Conservation (phyloP, 768 basidiomycete genomes). For the Naematelia aurantialba region DNA sequence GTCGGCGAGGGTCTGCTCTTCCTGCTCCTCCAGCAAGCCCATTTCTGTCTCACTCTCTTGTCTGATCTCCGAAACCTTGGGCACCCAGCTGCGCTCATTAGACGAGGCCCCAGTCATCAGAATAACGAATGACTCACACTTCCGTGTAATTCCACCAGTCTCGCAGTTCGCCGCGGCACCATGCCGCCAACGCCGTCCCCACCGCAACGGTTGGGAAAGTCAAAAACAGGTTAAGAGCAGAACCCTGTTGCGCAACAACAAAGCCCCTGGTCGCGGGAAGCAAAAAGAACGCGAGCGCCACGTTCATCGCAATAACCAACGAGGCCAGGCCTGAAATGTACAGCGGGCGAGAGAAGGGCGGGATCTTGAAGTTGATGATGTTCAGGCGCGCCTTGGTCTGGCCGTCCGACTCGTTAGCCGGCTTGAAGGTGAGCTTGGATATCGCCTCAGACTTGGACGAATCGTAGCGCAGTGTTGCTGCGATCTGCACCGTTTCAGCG, state of each 20-base stretch:
- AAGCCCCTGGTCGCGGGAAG: neutral
- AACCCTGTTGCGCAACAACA: neutral
- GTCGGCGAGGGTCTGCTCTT: neutral
- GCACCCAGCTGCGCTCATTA: neutral
- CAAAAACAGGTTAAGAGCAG: neutral
- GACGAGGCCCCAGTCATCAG: neutral
- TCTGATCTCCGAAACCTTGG: neutral
- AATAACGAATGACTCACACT: neutral
- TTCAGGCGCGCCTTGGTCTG: neutral
- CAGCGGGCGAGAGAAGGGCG: neutral
- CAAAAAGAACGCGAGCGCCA: neutral
- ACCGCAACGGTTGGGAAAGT: neutral
- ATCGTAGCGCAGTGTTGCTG: neutral
- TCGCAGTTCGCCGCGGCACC: neutral
- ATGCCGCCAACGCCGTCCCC: neutral
- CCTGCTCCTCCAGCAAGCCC: neutral
- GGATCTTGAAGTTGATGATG: neutral
- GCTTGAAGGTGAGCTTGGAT: neutral
- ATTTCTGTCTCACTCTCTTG: neutral
- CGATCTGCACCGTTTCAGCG: neutral
- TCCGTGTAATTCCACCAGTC: neutral
- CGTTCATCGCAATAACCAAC: neutral
- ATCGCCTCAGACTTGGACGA: neutral
- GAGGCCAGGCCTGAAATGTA: neutral
- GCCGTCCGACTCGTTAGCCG: neutral